Evolutionary conservation across 345 rosid genomes (phyloP).

Genomic region (Syzygium aromaticum): DNA sequence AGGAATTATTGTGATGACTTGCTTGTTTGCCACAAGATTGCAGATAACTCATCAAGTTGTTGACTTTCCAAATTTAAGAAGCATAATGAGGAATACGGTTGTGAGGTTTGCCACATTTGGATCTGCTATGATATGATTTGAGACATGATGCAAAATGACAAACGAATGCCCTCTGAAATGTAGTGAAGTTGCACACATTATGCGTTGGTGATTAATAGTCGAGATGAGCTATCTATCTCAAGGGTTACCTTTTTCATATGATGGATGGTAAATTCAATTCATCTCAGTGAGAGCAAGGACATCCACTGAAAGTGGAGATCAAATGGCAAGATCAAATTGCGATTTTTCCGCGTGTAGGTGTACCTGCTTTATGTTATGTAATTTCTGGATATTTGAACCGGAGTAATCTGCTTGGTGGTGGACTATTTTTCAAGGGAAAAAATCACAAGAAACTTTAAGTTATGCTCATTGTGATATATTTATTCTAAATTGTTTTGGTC

Average conservation of each 20-base stretch:
- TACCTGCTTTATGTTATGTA: not conserved
- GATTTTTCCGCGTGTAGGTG: not conserved
- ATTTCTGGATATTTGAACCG: not conserved
- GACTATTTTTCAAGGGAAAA: not conserved
- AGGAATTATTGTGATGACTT: too few species aligned
- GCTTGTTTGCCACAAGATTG: too few species aligned
- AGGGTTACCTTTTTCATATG: not conserved
- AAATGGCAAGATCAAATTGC: not conserved
- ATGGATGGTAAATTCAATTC: not conserved
- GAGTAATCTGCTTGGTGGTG: not conserved
- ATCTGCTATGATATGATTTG: not conserved
- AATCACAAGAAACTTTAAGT: too few species aligned
- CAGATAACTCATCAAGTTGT: too few species aligned
- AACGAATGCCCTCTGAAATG: not conserved
- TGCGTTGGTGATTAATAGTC: not conserved
- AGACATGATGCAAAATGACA: not conserved
- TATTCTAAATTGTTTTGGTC: too few species aligned
- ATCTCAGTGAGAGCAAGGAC: not conserved
- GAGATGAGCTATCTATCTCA: not conserved
- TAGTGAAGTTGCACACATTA: not conserved
- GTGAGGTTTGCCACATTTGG: not conserved
- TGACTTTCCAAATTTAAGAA: too few species aligned
- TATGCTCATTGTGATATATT: too few species aligned
- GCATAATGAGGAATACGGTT: not conserved
- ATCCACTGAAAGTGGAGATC: not conserved